A percentile compares a stretch with the other conserved stretches of the same genome.
Conservation (phyloP, 805 yeast species). For the Saccharomycodes ludwigii region DNA sequence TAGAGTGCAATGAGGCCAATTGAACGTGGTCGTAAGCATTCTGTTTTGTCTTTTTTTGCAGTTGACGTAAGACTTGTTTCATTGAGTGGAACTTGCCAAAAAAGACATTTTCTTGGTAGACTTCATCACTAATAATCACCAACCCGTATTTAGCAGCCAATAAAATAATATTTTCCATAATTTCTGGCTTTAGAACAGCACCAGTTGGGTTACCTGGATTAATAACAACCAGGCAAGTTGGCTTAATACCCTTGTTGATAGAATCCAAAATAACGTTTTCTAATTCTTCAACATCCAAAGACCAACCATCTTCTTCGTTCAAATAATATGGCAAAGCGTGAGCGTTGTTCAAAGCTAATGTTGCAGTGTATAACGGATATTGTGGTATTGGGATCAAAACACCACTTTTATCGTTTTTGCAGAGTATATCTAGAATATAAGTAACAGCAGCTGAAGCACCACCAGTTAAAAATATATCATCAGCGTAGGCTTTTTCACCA, state of each 20-base stretch:
- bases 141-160: conserved; percentile 79
- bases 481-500: conserved; percentile 52
- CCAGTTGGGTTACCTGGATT: conserved; percentile 99
- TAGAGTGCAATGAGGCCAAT: conserved; percentile 90
- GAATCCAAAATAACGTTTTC: conserved; percentile 40
- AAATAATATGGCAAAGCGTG: conserved; percentile 78
- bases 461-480: conserved; percentile 71
- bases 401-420: conserved; percentile 58
- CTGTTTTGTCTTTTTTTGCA: conserved; percentile 42
- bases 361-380: conserved; percentile 94
- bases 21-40: conserved; percentile 61
- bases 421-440: conserved; percentile 57
- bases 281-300: conserved; percentile 59
- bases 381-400: conserved; percentile 94
- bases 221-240: conserved; percentile 79
- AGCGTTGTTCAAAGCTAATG: conserved; percentile 73
- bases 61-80: conserved; percentile 60
- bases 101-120: conserved; percentile 88
- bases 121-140: conserved; percentile 93
- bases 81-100: conserved; percentile 72
- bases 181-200: conserved; percentile 51
- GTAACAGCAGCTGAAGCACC: conserved; percentile 96
- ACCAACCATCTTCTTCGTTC: conserved; percentile 76
- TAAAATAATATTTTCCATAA: conserved; percentile 58
- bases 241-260: conserved; percentile 37